Percentiles rank a stretch among this genome's conserved stretches.
Evolutionary conservation across 1,139 yeast genomes (phyloP).

Genomic region (Diutina sp.): DNA sequence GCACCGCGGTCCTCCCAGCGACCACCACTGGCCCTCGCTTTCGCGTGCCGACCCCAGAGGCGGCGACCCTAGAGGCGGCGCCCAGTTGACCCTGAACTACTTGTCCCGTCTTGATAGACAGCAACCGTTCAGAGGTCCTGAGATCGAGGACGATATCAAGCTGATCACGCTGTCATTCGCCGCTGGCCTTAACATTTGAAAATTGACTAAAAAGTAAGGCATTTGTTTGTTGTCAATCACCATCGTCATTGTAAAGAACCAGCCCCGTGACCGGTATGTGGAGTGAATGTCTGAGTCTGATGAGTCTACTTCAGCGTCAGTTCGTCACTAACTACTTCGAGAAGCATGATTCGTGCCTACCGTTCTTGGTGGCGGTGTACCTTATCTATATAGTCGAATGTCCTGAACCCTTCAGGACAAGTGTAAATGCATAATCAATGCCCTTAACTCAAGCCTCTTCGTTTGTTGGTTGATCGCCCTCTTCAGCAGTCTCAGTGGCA

Average conservation of each 20-base stretch:
- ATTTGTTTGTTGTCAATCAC: too few species aligned
- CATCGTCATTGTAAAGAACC: too few species aligned
- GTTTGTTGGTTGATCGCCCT: background rate
- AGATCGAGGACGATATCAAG: conserved; percentile 34
- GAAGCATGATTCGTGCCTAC: too few species aligned
- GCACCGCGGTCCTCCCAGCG: background rate
- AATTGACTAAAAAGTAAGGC: too few species aligned
- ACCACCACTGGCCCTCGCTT: conserved; percentile 24
- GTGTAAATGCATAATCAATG: too few species aligned
- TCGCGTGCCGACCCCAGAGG: conserved; percentile 6
- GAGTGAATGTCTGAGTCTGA: background rate
- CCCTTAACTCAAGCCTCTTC: background rate
- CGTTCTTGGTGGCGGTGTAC: too few species aligned
- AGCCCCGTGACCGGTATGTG: too few species aligned
- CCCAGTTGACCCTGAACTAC: conserved; percentile 27
- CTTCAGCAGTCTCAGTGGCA: background rate
- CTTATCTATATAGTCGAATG: too few species aligned
- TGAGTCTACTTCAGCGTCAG: background rate
- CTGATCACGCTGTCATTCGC: conserved; percentile 36
- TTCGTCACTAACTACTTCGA: too few species aligned
- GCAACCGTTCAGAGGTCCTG: conserved; percentile 10
- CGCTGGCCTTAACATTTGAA: conserved; percentile 17
- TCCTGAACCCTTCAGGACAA: too few species aligned
- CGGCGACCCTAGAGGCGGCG: conserved; percentile 9
- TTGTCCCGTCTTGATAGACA: conserved; percentile 26